These are phyloP conservation scores for Sporobolomyces pararoseus DNA, from an alignment of 768 basidiomycete genomes.

Conservation along the genomic window DNA sequence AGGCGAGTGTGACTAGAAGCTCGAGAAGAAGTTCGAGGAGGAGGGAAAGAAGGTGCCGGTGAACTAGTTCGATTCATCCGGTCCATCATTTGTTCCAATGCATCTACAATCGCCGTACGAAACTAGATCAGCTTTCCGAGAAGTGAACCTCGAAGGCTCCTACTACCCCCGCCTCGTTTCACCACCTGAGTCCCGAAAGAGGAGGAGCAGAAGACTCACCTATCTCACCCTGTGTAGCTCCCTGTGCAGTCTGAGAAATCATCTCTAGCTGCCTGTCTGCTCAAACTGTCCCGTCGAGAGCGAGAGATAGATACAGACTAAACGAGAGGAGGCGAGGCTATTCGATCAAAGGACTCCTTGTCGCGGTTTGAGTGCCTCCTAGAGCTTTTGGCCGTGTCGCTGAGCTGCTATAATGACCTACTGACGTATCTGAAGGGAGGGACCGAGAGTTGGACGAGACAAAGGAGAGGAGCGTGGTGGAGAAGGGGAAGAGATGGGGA, in stretches of 20 bases:
- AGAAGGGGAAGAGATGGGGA: neutral
- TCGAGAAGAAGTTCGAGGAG: conserved; percentile 21
- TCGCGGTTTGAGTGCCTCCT: too few species aligned
- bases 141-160: neutral
- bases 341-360: too few species aligned
- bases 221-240: neutral
- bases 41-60: neutral
- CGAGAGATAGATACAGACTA: too few species aligned
- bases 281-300: too few species aligned
- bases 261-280: neutral
- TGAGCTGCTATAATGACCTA: too few species aligned
- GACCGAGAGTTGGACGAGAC: neutral
- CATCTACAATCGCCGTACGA: conserved; percentile 1
- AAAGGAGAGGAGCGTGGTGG: neutral
- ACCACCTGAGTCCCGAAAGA: neutral
- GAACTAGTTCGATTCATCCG: conserved; percentile 8
- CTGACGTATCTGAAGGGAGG: neutral
- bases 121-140: neutral
- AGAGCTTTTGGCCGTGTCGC: too few species aligned
- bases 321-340: too few species aligned
- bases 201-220: neutral
- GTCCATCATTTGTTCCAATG: conserved; percentile 28
- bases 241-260: neutral
- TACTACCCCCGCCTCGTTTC: neutral
- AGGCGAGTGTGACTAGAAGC: conserved; percentile 24